A percentile compares a stretch with the other conserved stretches of the same genome.
Conservation (phyloP, 345 rosid genomes). For the Eucalyptus tenuipes region DNA sequence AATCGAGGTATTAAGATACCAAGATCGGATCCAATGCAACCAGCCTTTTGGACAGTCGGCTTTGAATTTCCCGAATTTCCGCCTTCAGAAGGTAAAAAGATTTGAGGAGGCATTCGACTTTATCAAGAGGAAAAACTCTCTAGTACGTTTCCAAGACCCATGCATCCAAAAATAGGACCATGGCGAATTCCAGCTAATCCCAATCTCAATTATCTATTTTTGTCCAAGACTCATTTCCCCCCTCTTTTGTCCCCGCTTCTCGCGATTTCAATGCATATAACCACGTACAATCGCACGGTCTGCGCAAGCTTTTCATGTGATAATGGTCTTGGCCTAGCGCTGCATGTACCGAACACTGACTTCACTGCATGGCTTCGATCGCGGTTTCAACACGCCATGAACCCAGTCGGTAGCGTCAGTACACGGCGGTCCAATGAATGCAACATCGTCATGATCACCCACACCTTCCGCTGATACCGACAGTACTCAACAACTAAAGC, state of each 20-base stretch:
- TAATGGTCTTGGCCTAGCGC: background rate
- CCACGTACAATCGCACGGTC: background rate
- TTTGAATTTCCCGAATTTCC: background rate
- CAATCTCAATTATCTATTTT: background rate
- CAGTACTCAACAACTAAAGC: background rate
- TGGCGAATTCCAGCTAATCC: rapidly evolving
- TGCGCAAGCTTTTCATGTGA: background rate
- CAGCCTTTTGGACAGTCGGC: background rate
- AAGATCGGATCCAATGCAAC: background rate
- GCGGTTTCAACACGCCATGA: background rate
- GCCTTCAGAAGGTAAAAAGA: background rate
- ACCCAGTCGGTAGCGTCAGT: background rate
- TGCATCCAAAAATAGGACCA: background rate
- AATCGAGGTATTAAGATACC: background rate
- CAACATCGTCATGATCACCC: background rate
- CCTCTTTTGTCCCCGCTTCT: background rate
- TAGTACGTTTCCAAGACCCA: background rate
- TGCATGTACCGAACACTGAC: background rate
- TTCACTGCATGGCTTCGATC: background rate
- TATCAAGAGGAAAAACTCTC: background rate
- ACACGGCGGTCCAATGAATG: background rate
- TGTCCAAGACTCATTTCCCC: background rate
- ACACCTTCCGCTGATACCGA: background rate
- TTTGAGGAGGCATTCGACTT: background rate
- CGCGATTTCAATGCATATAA: background rate